Evolutionary conservation across 2,329 filamentous ascomycete species (phyloP), one percentile per base, ranked within the genome.

Genomic region (Paraphoma chrysanthemicola): DNA sequence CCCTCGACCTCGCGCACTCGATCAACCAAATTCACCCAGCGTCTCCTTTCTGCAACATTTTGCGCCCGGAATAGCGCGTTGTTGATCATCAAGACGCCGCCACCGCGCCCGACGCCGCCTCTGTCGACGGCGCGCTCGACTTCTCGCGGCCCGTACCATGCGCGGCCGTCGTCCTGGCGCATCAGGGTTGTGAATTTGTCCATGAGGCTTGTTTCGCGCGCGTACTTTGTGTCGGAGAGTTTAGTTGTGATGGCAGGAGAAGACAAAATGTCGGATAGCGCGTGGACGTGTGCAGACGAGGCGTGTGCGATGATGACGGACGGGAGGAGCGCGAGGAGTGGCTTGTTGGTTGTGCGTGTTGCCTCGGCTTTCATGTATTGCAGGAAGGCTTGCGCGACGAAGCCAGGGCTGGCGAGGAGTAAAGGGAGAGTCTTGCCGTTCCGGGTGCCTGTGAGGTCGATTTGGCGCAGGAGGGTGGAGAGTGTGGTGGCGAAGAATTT

Each of bases 341-440:
- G 80, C 75, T 94, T 95, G 74, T 96, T 90, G 56, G 89, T 86
- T 36, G 87, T 88, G 23, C 84, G 81, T 38, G 88, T 85, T 7
- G 87, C 86, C 48, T 82, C 80, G 0, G 79, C 78, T 52, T 88
- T 83, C 58, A 91, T 87, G 78, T 91, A 93, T 41, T 88, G 87
- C 52, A 91, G 88, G 73, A 99, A 97, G 17, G 89, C 88, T 2
- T 85, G 80, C 0, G 94, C 94, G 6, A 91, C 88, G 74, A 96
- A 99, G 0, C 94, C 95, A 0, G 95, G 94, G 58, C 90, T 93
- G 1, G 94, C 95, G 2, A 99, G 82, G 17, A 99, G 81, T 11
- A 98, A 79, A 0, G 93, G 92, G 14, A 73, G 59, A 2, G 71
- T 73, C 41, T 74, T 76, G 50, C 54, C 62, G 14, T 60, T 84